Evolutionary conservation across 2,329 filamentous ascomycete species (phyloP), one percentile per base, ranked within the genome.

Genomic region (Tolypocladium amazonense): DNA sequence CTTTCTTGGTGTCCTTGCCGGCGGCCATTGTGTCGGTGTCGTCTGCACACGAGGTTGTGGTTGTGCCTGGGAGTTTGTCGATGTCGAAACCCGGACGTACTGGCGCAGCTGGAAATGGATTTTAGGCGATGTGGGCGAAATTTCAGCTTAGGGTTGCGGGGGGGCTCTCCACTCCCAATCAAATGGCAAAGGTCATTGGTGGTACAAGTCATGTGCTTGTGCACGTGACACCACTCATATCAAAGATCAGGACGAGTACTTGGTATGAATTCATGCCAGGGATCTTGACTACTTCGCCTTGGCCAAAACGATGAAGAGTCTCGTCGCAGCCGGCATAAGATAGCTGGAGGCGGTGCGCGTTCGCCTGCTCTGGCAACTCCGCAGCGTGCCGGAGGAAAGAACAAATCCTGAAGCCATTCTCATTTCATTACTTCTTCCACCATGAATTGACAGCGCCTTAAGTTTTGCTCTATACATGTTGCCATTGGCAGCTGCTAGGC

Each of bases 1-100:
- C 77, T 79, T 80, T 79, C 73, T 77, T 76, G 54, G 53, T 50
- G 61, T 71, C 70, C 67, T 71, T 71, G 61, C 64, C 66, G 64
- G 71, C 71, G 66, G 68, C 73, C 74, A 76, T 77, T 69, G 59
- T 70, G 67, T 69, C 60, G 64, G 33, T 61, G 58, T 62, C 45
- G 56, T 50, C 52, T 60, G 35, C 47, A 57, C 59, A 62, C 60
- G 35, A 38, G 33, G 30, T 55, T 45, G 45, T 30, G 55, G 35
- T 58, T 53, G 61, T 59, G 59, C 57, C 33, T 62, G 18, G 50
- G 43, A 50, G n/a, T 23, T 58, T 58, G 59, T 59, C 55, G 61
- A 61, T 56, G 58, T 45, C 59, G 39, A 59, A 56, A 38, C 59
- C 58, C 56, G 35, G 52, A 54, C n/a, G 47, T 27, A 55, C 27